These are phyloP conservation scores for Lagerstroemia speciosa DNA, from an alignment of 345 rosid species.

Conservation along the genomic window DNA sequence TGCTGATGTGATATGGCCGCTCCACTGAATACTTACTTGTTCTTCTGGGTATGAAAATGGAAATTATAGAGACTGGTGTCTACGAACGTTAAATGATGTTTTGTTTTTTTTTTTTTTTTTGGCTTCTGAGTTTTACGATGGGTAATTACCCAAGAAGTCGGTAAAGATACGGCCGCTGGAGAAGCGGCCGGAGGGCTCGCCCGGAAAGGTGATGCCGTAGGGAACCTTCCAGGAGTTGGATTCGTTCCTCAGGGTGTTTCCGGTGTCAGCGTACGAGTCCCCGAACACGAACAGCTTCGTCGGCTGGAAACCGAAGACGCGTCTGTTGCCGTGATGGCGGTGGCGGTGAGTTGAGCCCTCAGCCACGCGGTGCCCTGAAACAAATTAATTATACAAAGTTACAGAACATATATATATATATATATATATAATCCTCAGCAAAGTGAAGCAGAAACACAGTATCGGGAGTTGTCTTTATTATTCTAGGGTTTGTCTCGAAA, in stretches of 20 bases:
- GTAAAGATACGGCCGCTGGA: conserved; percentile 51
- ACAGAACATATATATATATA: too few relatives aligned
- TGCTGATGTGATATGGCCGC: too few relatives aligned
- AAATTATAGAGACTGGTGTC: too few relatives aligned
- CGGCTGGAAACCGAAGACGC: conserved; percentile 14
- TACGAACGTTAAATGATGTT: too few relatives aligned
- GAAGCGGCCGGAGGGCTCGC: conserved; percentile 55
- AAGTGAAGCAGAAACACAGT: too few relatives aligned
- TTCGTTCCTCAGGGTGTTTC: conserved; percentile 25
- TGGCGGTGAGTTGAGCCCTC: conserved; percentile 5
- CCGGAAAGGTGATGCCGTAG: conserved; percentile 51
- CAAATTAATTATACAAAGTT: not conserved
- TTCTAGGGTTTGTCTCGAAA: too few relatives aligned
- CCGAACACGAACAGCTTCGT: conserved; percentile 60
- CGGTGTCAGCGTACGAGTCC: conserved; percentile 60
- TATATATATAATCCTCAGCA: too few relatives aligned
- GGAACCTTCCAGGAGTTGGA: conserved; percentile 47
- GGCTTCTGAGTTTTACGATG: too few relatives aligned
- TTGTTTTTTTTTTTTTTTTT: too few relatives aligned
- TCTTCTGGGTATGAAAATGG: too few relatives aligned
- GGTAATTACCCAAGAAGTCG: conserved; percentile 22
- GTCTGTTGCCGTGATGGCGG: not conserved
- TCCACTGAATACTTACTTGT: too few relatives aligned
- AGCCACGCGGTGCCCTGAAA: conserved; percentile 2
- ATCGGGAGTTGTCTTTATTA: too few relatives aligned